Conservation (phyloP, 2,329 filamentous ascomycete genomes). For the Ramularia endophylla region DNA sequence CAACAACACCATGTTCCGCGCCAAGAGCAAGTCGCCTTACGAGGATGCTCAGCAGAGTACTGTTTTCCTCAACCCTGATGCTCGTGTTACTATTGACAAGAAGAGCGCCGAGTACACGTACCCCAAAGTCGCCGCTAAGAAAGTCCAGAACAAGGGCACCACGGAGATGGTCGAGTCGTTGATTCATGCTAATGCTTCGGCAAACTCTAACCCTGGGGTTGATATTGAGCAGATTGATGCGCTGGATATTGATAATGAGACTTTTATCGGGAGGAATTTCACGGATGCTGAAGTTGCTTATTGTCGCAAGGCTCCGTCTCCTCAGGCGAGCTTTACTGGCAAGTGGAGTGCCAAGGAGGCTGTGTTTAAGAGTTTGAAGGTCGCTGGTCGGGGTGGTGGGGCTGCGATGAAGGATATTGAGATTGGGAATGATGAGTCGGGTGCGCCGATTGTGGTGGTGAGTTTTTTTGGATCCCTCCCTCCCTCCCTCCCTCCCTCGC, state of each 20-base stretch:
- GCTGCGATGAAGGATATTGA: slow-evolving; percentile 93
- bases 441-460: slow-evolving; percentile 80
- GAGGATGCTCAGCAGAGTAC: slow-evolving; percentile 77
- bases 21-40: slow-evolving; percentile 89
- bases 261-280: slow-evolving; percentile 93
- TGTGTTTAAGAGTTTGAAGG: slow-evolving; percentile 94
- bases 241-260: slow-evolving; percentile 90
- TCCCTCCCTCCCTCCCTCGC: too few species aligned
- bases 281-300: slow-evolving; percentile 78
- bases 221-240: slow-evolving; percentile 86
- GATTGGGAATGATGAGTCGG: slow-evolving; percentile 72
- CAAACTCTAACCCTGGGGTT: slow-evolving; percentile 75
- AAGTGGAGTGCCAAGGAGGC: slow-evolving; percentile 98
- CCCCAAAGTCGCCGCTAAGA: slow-evolving; percentile 62
- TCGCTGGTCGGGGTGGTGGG: slow-evolving; percentile 78
- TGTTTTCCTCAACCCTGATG: slow-evolving; percentile 90
- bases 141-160: slow-evolving; percentile 57
- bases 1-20: slow-evolving; percentile 96
- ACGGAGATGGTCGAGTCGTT: slow-evolving; percentile 71
- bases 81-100: slow-evolving; percentile 78
- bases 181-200: slow-evolving; percentile 54
- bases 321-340: slow-evolving; percentile 87
- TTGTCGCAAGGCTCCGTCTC: slow-evolving; percentile 71
- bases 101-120: slow-evolving; percentile 76
- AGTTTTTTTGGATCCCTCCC: too few species aligned